phyloP scores from a whole-genome alignment of 441 rosid species.

The Erodium trifolium region DNA sequence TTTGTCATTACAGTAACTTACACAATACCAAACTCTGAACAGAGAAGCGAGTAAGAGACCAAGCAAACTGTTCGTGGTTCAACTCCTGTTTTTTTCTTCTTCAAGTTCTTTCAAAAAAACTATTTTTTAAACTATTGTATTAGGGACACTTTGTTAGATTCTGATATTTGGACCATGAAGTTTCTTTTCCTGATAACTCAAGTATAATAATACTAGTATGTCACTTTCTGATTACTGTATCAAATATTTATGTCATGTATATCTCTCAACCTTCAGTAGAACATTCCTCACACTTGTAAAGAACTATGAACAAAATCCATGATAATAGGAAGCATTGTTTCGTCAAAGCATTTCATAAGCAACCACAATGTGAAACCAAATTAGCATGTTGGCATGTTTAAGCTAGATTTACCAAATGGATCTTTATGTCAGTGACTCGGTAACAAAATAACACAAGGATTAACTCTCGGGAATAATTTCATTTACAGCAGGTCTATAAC shows the following conservation, averaged over 20 bases:
- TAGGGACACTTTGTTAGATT: not conserved
- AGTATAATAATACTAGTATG: not conserved
- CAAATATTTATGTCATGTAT: too few relatives aligned
- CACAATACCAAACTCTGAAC: not conserved
- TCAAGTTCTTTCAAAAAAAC: not conserved
- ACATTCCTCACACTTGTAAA: too few relatives aligned
- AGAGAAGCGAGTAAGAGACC: not conserved
- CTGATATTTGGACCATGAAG: too few relatives aligned
- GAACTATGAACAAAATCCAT: too few relatives aligned
- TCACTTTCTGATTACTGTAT: not conserved
- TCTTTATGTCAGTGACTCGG: not conserved
- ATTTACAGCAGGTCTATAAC: not conserved
- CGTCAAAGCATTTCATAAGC: not conserved
- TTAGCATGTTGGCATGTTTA: not conserved
- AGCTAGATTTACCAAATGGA: not conserved
- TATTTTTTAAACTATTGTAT: too few relatives aligned
- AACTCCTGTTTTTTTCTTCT: not conserved
- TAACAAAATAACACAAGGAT: not conserved
- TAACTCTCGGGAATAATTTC: not conserved
- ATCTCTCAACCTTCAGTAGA: too few relatives aligned
- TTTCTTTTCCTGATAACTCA: not conserved
- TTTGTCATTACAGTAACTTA: not conserved
- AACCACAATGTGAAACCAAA: not conserved
- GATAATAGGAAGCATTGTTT: not conserved
- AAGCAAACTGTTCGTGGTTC: not conserved